phyloP scores from a whole-genome alignment of 2,329 filamentous ascomycete species.

The Scortechinia acanthostroma region DNA sequence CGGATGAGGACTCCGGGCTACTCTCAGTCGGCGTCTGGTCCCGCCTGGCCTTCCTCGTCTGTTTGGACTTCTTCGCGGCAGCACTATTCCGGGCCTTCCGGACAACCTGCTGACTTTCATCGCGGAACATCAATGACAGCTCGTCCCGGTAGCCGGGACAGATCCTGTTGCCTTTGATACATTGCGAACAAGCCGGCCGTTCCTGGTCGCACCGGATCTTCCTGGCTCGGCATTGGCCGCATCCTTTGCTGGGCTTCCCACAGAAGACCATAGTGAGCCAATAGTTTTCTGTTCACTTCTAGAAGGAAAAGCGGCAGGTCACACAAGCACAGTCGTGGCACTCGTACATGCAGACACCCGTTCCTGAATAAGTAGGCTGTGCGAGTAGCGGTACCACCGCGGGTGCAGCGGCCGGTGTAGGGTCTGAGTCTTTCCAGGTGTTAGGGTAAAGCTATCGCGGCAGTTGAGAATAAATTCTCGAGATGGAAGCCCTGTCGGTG shows the following conservation, averaged over 20 bases:
- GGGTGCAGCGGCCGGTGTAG: no score
- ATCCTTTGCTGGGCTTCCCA: slow-evolving; percentile 46
- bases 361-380: no score
- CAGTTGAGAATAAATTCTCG: no score
- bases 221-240: slow-evolving; percentile 41
- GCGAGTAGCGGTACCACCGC: no score
- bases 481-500: no score
- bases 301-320: no score
- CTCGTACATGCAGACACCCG: no score
- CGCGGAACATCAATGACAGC: slow-evolving; percentile 57
- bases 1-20: neutral
- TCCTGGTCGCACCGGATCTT: slow-evolving; percentile 56
- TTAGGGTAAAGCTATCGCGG: no score
- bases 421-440: no score
- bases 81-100: slow-evolving; percentile 31
- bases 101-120: slow-evolving; percentile 57
- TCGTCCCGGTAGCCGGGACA: slow-evolving; percentile 61
- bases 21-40: neutral
- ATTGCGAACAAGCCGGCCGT: slow-evolving; percentile 47
- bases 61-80: neutral
- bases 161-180: slow-evolving; percentile 46
- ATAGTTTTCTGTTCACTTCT: no score
- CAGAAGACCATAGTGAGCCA: slow-evolving; percentile 10
- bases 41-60: neutral
- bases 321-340: no score